phyloP scores from a whole-genome alignment of 148 eudicot genomes.

The Fagopyrum homotropicum region DNA sequence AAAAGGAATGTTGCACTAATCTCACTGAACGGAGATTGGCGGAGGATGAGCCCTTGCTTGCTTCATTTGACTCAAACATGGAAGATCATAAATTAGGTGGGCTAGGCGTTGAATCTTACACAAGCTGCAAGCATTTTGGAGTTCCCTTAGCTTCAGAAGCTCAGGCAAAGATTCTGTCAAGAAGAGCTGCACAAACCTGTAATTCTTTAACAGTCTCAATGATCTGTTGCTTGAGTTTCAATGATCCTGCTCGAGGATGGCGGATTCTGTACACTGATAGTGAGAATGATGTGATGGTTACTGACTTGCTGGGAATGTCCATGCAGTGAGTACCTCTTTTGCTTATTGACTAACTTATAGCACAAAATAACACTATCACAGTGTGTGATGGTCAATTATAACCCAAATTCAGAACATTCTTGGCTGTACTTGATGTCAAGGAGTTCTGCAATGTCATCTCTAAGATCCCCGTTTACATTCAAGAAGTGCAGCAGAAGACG shows the following conservation, averaged over 20 bases:
- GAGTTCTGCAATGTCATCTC: conserved; percentile 69
- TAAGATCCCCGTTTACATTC: conserved; percentile 76
- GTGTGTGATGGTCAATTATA: no score
- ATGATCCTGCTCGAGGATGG: conserved; percentile 72
- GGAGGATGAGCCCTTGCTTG: conserved; percentile 5
- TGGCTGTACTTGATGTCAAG: conserved; percentile 26
- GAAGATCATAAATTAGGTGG: not conserved
- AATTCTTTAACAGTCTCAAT: conserved; percentile 28
- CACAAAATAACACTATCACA: no score
- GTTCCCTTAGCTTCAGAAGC: conserved; percentile 50
- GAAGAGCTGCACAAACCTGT: conserved; percentile 86
- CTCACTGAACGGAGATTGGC: conserved; percentile 24
- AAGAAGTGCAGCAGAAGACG: conserved; percentile 83
- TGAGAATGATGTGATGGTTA: conserved; percentile 84
- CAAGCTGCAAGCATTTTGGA: conserved; percentile 56
- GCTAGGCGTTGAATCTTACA: conserved; percentile 10
- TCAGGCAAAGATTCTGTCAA: conserved; percentile 37
- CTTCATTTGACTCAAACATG: not conserved
- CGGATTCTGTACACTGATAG: conserved; percentile 70
- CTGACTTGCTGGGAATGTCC: conserved; percentile 64
- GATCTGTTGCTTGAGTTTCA: conserved; percentile 64
- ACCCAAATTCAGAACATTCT: not conserved
- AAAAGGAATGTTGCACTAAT: conserved; percentile 22
- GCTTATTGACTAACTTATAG: not conserved
- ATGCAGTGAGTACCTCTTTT: conserved; percentile 53